Conservation (phyloP, 163 green algal species). For the Scenedesmus sp. region DNA sequence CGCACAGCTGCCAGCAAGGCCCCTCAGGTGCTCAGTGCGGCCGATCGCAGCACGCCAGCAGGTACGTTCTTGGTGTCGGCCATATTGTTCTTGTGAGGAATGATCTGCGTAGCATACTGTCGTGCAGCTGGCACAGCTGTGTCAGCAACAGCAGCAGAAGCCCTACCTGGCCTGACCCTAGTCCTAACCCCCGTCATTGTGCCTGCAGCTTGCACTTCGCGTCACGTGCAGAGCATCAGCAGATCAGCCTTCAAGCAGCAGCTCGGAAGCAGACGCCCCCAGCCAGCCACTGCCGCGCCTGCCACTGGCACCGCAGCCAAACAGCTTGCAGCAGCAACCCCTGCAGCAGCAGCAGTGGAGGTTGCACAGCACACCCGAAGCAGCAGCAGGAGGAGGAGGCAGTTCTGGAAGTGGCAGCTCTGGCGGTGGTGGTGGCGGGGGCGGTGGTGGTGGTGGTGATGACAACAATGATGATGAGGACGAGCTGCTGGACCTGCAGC, state of each 20-base stretch:
- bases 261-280: background rate
- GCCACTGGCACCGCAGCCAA: slow-evolving; percentile 4
- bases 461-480: slow-evolving; percentile 60
- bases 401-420: background rate
- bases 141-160: slow-evolving; percentile 4
- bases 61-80: background rate
- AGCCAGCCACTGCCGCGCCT: slow-evolving; percentile 10
- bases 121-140: background rate
- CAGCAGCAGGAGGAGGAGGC: background rate
- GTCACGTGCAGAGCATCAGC: background rate
- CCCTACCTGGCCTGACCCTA: background rate
- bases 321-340: slow-evolving; percentile 20
- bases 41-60: background rate
- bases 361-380: background rate
- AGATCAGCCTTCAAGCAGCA: slow-evolving; percentile 4
- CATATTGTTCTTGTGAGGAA: background rate
- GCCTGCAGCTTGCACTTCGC: background rate
- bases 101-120: background rate
- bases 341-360: slow-evolving; percentile 25
- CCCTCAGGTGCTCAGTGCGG: background rate
- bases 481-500: slow-evolving; percentile 56
- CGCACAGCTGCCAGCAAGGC: slow-evolving; percentile 7
- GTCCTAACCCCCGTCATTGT: background rate
- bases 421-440: slow-evolving; percentile 36
- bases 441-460: slow-evolving; percentile 44